Base-by-base conservation (phyloP, 495 filamentous ascomycete species). In the Penicillium parvum region DNA sequence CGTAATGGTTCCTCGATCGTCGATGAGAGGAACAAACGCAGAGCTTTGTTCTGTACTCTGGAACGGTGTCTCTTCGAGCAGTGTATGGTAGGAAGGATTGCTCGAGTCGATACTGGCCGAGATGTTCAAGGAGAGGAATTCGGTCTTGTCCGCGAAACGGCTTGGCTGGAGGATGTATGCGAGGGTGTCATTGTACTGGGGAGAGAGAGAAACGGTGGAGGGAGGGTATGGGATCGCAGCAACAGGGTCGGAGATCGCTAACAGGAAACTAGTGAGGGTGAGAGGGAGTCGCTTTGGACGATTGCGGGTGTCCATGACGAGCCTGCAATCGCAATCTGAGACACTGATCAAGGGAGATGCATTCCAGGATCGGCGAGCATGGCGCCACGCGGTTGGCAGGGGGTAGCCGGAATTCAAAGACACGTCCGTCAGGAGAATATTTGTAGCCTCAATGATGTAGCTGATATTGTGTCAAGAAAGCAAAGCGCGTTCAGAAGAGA, bases 201-300 rank as follows among this genome's bases (percentile, higher is more conserved):
- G 59, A 4, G 83, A 67, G 22, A 86, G 69, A 32, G 77, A 66
- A 14, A 90, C 73, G 16, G 71, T 75, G 0, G 89, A 85, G 0
- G 89, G 86, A 17, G 76, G 79, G 69, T 94, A 95, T 21, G 86
- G 87, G 17, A 88, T 68, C 16, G 69, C 60, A 41, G 73, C 54
- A 49, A 39, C 48, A 20, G 48, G 27, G 10, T 42, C 15, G 39
- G 59, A 10, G n/a, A 64, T 32, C 20, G 38, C 40, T 18, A 50
- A 40, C 7, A 63, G 48, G 18, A 53, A 36, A 11, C 50, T 43
- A 33, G 43, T 38, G 30, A 61, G 32, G 27, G 52, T 5, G 15
- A 54, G 46, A 32, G 43, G 53, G 25, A 35, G 30, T 14, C 29
- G 32, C 30, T 40, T 47, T 39, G 33, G 53, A 46, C 43, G 45